Conservation (phyloP, 805 yeast genomes). For the Ogataea wickerhamii region DNA sequence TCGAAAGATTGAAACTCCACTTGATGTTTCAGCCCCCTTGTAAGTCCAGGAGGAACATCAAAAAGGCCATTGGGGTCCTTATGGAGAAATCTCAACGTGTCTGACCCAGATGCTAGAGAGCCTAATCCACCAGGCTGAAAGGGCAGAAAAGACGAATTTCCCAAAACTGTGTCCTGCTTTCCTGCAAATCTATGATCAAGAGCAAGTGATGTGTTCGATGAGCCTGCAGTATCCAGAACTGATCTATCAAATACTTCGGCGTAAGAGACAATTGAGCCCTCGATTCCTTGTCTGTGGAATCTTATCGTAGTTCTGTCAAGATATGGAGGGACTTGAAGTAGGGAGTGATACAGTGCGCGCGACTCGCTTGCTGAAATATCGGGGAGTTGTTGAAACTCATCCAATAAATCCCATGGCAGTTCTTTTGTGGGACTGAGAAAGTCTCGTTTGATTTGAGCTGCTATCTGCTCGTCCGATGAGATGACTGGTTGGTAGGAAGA, state of each 20-base stretch:
- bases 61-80: conserved; percentile 72
- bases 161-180: conserved; percentile 58
- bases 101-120: conserved; percentile 20
- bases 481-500: conserved; percentile 9
- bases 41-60: conserved; percentile 78
- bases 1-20: conserved; percentile 7
- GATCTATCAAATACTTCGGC: conserved; percentile 55
- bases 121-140: conserved; percentile 86
- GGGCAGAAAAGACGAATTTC: conserved; percentile 74
- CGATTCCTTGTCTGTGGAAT: conserved; percentile 71
- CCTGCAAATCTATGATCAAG: conserved; percentile 64
- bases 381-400: conserved; percentile 60
- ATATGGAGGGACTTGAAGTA: conserved; percentile 57
- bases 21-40: conserved; percentile 56
- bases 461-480: conserved; percentile 11
- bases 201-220: conserved; percentile 69
- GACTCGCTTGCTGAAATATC: conserved; percentile 24
- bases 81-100: conserved; percentile 45
- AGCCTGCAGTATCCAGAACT: conserved; percentile 41
- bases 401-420: conserved; percentile 69
- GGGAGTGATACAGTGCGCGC: conserved; percentile 38
- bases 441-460: conserved; percentile 31
- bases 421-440: conserved; percentile 61
- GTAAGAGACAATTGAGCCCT: conserved; percentile 61
- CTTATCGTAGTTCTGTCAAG: conserved; percentile 61